Base-by-base conservation (phyloP, 345 rosid species). In the Tarenaya hassleriana region DNA sequence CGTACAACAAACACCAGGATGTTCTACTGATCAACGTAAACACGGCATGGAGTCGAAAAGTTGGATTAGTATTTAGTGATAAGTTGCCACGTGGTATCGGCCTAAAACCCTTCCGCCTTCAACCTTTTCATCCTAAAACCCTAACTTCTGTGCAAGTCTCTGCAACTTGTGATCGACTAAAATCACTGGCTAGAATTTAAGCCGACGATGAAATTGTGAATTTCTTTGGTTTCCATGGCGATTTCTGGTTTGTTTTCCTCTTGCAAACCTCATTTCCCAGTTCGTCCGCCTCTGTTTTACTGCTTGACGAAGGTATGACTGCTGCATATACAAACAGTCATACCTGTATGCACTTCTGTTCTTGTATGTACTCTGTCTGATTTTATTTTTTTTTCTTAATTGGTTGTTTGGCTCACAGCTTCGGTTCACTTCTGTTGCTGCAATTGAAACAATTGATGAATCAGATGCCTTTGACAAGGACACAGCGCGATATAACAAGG, bases 301-400 rank as follows among this genome's bases (percentile, higher is more conserved):
- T 67, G 76, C 64, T 38, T 82, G 45, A 63, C 69, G 67, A 73
- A 68, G 76, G 88, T 85, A 86, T 85, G 56, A 55, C 41, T 24
- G 32, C 53, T 59, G 16, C 19, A 12, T 21, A 8, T 15, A 16
- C 1, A 15, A 16, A 20, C 51, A 16, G 4, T 11, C 29, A 3
- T 13, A 17, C 16, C 33, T 18, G 3, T 11, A n/a, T 48, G 21
- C 16, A 2, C 19, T 20, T 48, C 14, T 31, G 12, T 18, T 34
- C 19, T 21, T 21, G 12, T 18, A 41, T 21, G 31, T 55, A 18
- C 14, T 55, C 10, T 15, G 51, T 43, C n/a, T n/a, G n/a, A n/a
- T n/a, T n/a, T n/a, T n/a, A n/a, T n/a, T 9, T 29, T 46, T 16
- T 10, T 11, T 7, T 6, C 17, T 27, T 10, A 8, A 58, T 50